phyloP scores from a whole-genome alignment of 805 yeast species.

The Saturnispora halmiae region DNA sequence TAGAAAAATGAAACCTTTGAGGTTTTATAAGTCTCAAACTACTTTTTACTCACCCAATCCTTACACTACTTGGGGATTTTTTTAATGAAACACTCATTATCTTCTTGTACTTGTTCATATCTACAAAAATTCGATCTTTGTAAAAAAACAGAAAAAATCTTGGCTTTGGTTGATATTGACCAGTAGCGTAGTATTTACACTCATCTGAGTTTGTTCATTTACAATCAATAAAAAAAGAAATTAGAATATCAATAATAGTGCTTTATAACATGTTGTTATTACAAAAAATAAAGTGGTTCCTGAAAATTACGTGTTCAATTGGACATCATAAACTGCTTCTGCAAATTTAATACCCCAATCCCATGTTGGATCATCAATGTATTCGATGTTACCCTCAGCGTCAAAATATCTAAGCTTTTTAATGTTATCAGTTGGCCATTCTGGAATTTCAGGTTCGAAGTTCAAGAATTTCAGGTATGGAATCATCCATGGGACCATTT shows the following conservation, averaged over 20 bases:
- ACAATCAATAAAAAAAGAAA: no score
- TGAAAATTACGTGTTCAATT: no score
- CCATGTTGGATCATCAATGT: conserved; percentile 28
- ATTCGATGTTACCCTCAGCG: conserved; percentile 24
- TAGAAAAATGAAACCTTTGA: neutral
- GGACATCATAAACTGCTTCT: conserved; percentile 18
- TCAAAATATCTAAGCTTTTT: conserved; percentile 23
- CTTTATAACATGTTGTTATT: no score
- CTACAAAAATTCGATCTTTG: neutral
- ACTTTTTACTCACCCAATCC: neutral
- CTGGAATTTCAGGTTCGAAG: conserved; percentile 17
- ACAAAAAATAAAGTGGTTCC: no score
- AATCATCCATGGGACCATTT: conserved; percentile 20
- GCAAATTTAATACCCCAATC: conserved; percentile 31
- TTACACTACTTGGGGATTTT: neutral
- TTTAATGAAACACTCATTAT: no score
- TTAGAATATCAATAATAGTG: no score
- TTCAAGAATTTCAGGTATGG: conserved; percentile 27
- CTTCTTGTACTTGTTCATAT: conserved; percentile 5
- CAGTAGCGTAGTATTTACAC: no score
- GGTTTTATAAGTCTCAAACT: neutral
- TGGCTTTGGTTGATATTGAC: no score
- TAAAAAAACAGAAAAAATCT: neutral
- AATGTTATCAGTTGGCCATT: conserved; percentile 26
- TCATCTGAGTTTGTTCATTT: no score